Percentiles rank a stretch among this genome's conserved stretches.
phyloP scores from a whole-genome alignment of 2,329 filamentous ascomycete species.

The Fusarium scirpi region DNA sequence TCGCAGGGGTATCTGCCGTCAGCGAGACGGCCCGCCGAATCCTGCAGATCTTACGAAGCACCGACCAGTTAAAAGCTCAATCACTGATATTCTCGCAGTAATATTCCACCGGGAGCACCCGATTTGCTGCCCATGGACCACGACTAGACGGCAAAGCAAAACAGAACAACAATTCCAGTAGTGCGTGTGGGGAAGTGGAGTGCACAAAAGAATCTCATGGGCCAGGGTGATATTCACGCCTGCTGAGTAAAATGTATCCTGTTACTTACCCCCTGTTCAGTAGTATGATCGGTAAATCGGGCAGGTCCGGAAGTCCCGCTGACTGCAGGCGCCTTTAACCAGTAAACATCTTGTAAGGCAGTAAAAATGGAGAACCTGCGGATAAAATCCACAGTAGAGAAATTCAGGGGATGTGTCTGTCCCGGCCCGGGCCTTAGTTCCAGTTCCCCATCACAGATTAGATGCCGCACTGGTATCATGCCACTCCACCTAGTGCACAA shows the following conservation, averaged over 20 bases:
- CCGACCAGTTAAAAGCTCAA: not conserved
- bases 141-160: not conserved
- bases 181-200: not conserved
- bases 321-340: too few species aligned
- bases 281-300: not conserved
- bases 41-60: not conserved
- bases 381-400: too few species aligned
- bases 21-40: not conserved
- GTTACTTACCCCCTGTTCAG: not conserved
- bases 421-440: not conserved
- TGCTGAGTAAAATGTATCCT: not conserved
- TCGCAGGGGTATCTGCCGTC: not conserved
- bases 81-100: not conserved
- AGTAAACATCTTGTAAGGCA: too few species aligned
- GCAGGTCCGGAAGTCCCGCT: not conserved
- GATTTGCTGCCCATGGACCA: not conserved
- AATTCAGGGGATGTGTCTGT: too few species aligned
- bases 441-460: slow-evolving; percentile 47
- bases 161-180: not conserved
- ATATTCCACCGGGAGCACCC: too few species aligned
- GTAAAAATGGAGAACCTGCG: too few species aligned
- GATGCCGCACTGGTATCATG: slow-evolving; percentile 57
- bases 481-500: slow-evolving; percentile 46
- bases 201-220: not conserved
- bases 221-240: not conserved